Evolutionary conservation across 2,329 filamentous ascomycete species (phyloP), one percentile per base, ranked within the genome.

Genomic region (Trichoderma sp.): DNA sequence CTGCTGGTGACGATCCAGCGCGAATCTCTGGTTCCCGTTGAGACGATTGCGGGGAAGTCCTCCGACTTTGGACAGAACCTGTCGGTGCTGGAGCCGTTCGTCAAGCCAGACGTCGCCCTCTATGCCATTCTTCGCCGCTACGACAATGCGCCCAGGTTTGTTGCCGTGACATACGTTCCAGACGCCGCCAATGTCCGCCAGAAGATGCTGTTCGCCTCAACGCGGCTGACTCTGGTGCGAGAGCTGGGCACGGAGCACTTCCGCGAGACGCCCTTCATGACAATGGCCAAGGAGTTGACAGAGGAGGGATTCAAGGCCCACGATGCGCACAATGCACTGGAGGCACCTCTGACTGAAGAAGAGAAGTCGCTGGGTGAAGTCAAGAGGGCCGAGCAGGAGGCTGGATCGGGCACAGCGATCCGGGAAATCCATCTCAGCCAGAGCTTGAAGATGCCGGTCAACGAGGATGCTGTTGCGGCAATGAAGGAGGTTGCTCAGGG

Each of bases 201-300:
- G 77, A 95, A 95, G 84, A 95, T 92, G 90, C 86, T 95, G 25
- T 94, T 94, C 77, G 92, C 92, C 6, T 87, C 89, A 27, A 94
- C 92, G 32, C 86, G 91, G 10, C 82, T 94, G 73, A 92, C 91
- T 0, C 84, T 95, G 1, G 86, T 90, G 59, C 86, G 92, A 50
- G 91, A 94, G 79, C 83, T 95, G 10, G 92, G 92, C 54, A 86
- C 88, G 64, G 92, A 95, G 77, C 85, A 92, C 74, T 94, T 95
- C 79, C 83, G 89, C 61, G 90, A 94, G 76, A 90, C 87, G 27
- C 83, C 94, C 50, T 93, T 94, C 76, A 87, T 86, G 12, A 94
- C 91, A 1, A 86, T 84, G 48, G 81, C 88, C 27, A 85, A 87
- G 22, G 92, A 95, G 80, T 80, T 95, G 70, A 92, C 83, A 7